A percentile compares a stretch with the other conserved stretches of the same genome.
Evolutionary conservation across 2,329 filamentous ascomycete genomes (phyloP).

Genomic region (Fusarium succisae): DNA sequence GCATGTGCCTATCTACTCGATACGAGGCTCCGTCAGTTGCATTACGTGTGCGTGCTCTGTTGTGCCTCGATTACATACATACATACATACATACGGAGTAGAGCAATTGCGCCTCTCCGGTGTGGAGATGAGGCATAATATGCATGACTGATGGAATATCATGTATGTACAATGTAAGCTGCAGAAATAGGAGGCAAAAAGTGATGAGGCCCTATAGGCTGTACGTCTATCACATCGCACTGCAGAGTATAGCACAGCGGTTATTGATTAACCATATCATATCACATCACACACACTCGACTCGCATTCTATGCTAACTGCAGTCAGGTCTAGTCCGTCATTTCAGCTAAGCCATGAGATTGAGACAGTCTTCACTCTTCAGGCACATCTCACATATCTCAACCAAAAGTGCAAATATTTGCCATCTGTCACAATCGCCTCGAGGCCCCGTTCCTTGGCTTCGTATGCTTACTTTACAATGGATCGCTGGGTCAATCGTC

Average conservation of each 20-base stretch:
- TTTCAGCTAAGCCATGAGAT: constrained; percentile 23
- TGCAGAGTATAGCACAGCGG: constrained; percentile 7
- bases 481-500: background rate
- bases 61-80: background rate
- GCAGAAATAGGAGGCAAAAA: constrained; percentile 3
- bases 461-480: constrained; percentile 1
- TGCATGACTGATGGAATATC: background rate
- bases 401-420: background rate
- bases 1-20: background rate
- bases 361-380: background rate
- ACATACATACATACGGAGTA: background rate
- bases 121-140: constrained; percentile 21
- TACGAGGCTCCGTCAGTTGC: background rate
- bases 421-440: constrained; percentile 10
- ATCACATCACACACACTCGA: background rate
- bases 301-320: background rate
- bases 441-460: background rate
- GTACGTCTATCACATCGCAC: constrained; percentile 35
- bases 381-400: constrained; percentile 3
- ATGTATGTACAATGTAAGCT: background rate
- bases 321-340: background rate
- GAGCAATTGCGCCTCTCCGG: background rate
- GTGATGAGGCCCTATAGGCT: constrained; percentile 33
- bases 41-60: background rate
- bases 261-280: constrained; percentile 1